Base-by-base conservation (phyloP, 805 yeast species). In the Zygotorulaspora sp. region DNA sequence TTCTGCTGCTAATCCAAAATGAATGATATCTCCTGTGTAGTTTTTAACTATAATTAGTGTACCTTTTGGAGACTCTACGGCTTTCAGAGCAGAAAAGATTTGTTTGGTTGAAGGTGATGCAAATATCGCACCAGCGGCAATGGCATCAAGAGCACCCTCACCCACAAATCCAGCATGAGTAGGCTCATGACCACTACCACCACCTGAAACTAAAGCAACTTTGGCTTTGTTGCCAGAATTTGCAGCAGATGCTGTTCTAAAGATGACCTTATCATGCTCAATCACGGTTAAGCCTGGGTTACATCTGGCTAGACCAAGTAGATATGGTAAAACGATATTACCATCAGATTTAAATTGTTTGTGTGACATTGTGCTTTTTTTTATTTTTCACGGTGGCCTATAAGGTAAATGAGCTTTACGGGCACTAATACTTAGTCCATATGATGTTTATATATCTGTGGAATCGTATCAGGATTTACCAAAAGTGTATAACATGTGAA, bases 121-220 rank as follows among this genome's bases (percentile, higher is more conserved):
- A 64, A 86, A 85, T 18, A 83, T 71, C 28, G 78, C 72, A 5
- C 95, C 95, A 21, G 84, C 76, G 5, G 85, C 92, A 0, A 90
- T 95, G 18, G 80, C 88, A 50, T 83, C 88, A 16, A 85, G 60
- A 36, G 80, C 65, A 30, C 88, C 88, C 8, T 74, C 72, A 2
- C 95, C 95, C 13, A 86, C 88, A 58, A 76, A 85, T 0, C 94
- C 95, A 9, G 82, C 84, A 50, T 87, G 95, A 6, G 86, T 70
- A 13, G 95, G 95, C 61, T 87, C 95, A 55, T 86, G 95, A 30
- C 95, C 95, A 4, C 88, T 79, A 13, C 95, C 95, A 33, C 95
- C 95, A 34, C 95, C 95, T 23, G 90, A 79, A 20, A 86, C 62
- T 29, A 86, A 53, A 12, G 83, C 68, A 21, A 86, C 84, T 52